Base-by-base conservation (phyloP, 1,139 yeast genomes). In the Nakaseomyces bracarensis region DNA sequence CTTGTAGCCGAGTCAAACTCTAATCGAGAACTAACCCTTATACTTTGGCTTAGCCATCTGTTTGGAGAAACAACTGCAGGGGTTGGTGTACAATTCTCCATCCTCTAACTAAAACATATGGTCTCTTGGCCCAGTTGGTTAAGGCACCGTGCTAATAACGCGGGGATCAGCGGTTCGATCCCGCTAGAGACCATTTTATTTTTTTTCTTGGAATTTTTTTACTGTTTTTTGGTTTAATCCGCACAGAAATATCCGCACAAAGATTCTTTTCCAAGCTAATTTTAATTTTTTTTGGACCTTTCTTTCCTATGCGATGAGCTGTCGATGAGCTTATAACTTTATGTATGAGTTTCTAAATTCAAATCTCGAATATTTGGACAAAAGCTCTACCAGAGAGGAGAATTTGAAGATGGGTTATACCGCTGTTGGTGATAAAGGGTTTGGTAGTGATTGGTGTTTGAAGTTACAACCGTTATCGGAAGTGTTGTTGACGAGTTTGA, bases 141-240 rank as follows among this genome's bases (percentile, higher is more conserved):
- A 56, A 56, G 60, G 60, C 60, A 55, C 59, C 57, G 60, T 56
- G 60, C 60, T 56, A 56, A 56, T 56, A 56, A 56, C 60, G 60
- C 60, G 57, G 59, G 59, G 60, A 56, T 56, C 60, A 56, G 60
- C 60, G 60, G 60, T 56, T 56, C 60, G 60, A 56, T 55, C 60
- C 60, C 60, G 60, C 60, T 56, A 56, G 60, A 53, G 57, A 56
- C 55, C 60, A 56, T 47, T 49, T 39, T 38, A 44, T 48, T 51
- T 44, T 35, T 23, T 10, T 31, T 16, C 15, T 31, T 31, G 4
- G 33, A 8, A 14, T 5, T 19, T 14, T 9, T 28, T 4, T 26
- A 5, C 11, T n/a, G 11, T 22, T 22, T 22, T 22, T 22, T 22
- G 25, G 25, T 22, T 10, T 22, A 7, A 10, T 10, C 7, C 27